phyloP scores from a whole-genome alignment of 2,329 filamentous ascomycete genomes.

The Xenoacremonium recifei region DNA sequence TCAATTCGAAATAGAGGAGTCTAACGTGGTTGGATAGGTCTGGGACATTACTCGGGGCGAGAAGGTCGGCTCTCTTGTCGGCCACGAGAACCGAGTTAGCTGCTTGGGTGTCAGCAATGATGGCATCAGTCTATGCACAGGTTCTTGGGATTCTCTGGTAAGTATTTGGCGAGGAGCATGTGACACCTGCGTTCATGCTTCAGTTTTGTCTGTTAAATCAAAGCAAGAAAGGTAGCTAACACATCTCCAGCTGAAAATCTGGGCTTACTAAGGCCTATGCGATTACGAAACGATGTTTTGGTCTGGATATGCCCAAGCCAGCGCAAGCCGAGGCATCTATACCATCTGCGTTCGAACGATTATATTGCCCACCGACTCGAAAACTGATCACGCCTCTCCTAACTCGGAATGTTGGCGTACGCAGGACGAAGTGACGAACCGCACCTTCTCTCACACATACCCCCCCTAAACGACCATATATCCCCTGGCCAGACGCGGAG shows the following conservation, averaged over 20 bases:
- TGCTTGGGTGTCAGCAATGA: constrained; percentile 98
- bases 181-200: no score
- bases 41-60: constrained; percentile 97
- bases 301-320: constrained; percentile 30
- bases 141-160: constrained; percentile 99
- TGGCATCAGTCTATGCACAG: constrained; percentile 97
- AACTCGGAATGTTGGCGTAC: constrained; percentile 35
- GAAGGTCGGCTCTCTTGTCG: constrained; percentile 93
- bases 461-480: constrained; percentile 25
- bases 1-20: neutral
- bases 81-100: constrained; percentile 98
- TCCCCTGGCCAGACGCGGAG: constrained; percentile 21
- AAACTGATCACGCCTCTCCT: constrained; percentile 29
- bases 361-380: constrained; percentile 29
- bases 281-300: constrained; percentile 23
- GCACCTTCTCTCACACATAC: constrained; percentile 29
- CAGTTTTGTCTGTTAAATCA: no score
- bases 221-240: no score
- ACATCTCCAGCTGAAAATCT: constrained; percentile 73
- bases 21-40: constrained; percentile 59
- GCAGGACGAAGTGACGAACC: constrained; percentile 41
- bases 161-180: constrained; percentile 36
- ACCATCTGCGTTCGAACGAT: constrained; percentile 31
- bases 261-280: constrained; percentile 65
- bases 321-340: constrained; percentile 24